Evolutionary conservation across 306 rosid species (phyloP).

Genomic region (Lithocarpus polystachyus): DNA sequence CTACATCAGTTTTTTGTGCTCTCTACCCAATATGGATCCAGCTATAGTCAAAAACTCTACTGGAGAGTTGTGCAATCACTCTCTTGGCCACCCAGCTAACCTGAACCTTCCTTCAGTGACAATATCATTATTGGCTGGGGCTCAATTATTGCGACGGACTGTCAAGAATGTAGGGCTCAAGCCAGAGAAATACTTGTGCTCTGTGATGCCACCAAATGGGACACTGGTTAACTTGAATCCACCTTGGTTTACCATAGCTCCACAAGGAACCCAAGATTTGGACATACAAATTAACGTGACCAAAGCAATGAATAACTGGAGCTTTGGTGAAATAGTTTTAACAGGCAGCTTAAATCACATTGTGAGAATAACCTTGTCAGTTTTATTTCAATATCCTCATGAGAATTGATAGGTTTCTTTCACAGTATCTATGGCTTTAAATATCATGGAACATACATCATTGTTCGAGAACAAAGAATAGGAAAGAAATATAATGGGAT

Average conservation of each 20-base stretch:
- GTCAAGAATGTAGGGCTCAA: conserved; percentile 56
- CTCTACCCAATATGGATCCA: conserved; percentile 53
- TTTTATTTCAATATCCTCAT: conserved; percentile 35
- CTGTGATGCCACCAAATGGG: conserved; percentile 74
- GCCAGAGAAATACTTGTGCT: conserved; percentile 60
- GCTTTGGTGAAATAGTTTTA: conserved; percentile 78
- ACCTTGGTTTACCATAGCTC: conserved; percentile 56
- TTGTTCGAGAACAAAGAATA: not conserved
- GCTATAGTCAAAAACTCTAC: conserved; percentile 32
- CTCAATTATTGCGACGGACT: conserved; percentile 40
- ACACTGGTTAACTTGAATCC: conserved; percentile 50
- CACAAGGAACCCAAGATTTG: conserved; percentile 55
- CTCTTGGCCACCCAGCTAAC: conserved; percentile 57
- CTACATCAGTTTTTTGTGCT: conserved; percentile 73
- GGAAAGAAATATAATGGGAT: not conserved
- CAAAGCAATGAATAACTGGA: conserved; percentile 41
- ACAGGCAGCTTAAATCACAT: conserved; percentile 71
- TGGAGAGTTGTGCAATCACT: conserved; percentile 51
- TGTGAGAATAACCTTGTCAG: conserved; percentile 68
- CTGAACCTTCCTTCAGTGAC: conserved; percentile 88
- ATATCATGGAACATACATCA: not conserved
- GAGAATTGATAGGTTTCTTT: not conserved
- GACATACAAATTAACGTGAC: conserved; percentile 51
- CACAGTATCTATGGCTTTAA: not conserved
- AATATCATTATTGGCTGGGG: conserved; percentile 49